Evolutionary conservation across 179 eudicot genomes (phyloP).

Genomic region (Sideroxylon spinosum): DNA sequence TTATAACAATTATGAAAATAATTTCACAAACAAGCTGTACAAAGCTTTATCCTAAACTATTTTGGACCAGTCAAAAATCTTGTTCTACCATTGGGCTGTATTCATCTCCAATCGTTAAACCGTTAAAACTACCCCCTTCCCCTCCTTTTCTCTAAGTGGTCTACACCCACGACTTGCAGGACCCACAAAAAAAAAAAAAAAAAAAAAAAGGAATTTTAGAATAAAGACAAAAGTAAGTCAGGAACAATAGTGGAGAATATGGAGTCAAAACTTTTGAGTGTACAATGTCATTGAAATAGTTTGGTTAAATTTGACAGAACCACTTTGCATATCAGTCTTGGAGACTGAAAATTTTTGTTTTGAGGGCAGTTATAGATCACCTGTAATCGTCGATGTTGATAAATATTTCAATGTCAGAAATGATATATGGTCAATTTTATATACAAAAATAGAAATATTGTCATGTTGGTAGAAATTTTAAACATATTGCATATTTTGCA

Average conservation of each 20-base stretch:
- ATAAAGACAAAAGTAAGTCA: neutral
- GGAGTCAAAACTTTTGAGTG: neutral
- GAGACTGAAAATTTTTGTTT: neutral
- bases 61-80: neutral
- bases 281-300: neutral
- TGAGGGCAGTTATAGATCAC: too few species aligned
- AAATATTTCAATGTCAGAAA: neutral
- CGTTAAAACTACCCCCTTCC: too few species aligned
- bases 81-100: neutral
- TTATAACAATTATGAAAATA: neutral
- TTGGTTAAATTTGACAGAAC: neutral
- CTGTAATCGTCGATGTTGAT: neutral
- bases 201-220: neutral
- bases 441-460: neutral
- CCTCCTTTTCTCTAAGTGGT: too few species aligned
- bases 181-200: neutral
- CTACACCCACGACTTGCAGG: too few species aligned
- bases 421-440: neutral
- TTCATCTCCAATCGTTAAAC: neutral
- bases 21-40: neutral
- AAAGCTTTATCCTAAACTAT: slow-evolving; percentile 8
- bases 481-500: neutral
- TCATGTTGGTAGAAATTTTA: neutral
- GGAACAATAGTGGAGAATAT: neutral
- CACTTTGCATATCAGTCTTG: neutral